Conservation (phyloP, 495 filamentous ascomycete genomes). For the Tuber indicum region DNA sequence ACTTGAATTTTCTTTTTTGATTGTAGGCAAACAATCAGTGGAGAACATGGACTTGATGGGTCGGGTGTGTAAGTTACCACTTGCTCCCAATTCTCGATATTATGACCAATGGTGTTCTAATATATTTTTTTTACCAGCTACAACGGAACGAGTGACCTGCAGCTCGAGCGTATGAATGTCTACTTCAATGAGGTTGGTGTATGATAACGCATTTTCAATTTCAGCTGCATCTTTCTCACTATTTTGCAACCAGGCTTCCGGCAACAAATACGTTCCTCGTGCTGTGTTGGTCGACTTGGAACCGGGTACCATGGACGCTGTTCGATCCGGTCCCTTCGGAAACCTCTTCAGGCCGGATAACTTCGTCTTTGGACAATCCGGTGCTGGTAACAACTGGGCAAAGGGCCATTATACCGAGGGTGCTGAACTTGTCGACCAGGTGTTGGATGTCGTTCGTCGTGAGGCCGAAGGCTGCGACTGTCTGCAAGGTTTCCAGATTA, state of each 20-base stretch:
- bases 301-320: conserved; percentile 98
- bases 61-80: conserved; percentile 69
- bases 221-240: not conserved
- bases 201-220: not conserved
- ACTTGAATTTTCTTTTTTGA: conserved; percentile 30
- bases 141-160: conserved; percentile 95
- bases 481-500: conserved; percentile 99
- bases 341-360: conserved; percentile 99
- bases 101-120: conserved; percentile 27
- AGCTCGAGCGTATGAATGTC: conserved; percentile 99
- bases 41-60: conserved; percentile 97
- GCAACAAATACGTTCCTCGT: conserved; percentile 98
- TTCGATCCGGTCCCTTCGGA: conserved; percentile 97
- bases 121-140: conserved; percentile 55
- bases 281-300: conserved; percentile 99
- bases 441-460: conserved; percentile 96
- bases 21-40: conserved; percentile 84
- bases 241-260: conserved; percentile 59
- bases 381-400: conserved; percentile 99
- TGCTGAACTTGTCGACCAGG: conserved; percentile 96
- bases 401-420: conserved; percentile 99
- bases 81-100: not conserved
- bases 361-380: conserved; percentile 99
- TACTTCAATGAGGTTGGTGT: conserved; percentile 97
- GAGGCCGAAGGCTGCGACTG: conserved; percentile 99